Evolutionary conservation across 2,329 filamentous ascomycete genomes (phyloP), one percentile per base, ranked within the genome.

Genomic region (Xylariaceae sp.): DNA sequence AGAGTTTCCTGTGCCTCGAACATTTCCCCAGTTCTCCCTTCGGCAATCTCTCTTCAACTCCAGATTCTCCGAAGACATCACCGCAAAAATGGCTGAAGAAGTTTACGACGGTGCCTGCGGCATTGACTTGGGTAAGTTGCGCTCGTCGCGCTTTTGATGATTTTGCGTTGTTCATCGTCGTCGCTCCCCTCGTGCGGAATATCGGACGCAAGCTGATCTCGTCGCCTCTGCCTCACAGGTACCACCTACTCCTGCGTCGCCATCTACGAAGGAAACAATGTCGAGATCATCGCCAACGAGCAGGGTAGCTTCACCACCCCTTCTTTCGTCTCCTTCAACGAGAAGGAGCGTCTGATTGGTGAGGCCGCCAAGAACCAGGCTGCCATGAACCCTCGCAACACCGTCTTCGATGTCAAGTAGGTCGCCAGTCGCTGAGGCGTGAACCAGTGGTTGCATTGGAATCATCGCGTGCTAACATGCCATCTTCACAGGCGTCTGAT

Each of bases 201-300:
- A 7, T 49, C n/a, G 39, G 13, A 37, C 39, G 54, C 51, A 9
- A 35, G 53, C 59, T 61, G 7, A 62, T 54, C 11, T 4, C 52
- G 30, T 17, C 34, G 44, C 37, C 39, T 15, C 55, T 9, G 62
- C 67, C 50, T 13, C 30, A 44, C 72, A 97, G 93, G 94, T 80
- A 99, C 94, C 72, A 99, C 94, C 80, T 99, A 99, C 87, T 97
- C 94, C 75, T 99, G 94, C 81, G 94, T 97, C 82, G 94, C 94
- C 81, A 95, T 89, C 80, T 99, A 97, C 82, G 94, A 97, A 82
- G 94, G 94, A 78, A 93, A 86, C 84, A 97, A 96, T 88, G 93
- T 97, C 78, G 94, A 99, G 80, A 99, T 99, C 85, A 97, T 97
- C 79, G 93, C 93, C 88, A 97, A 97, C 82, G 93, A 97, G 86